Evolutionary conservation across 2,329 filamentous ascomycete genomes (phyloP), one percentile per base, ranked within the genome.

Genomic region (Pestalotiopsis sp.): DNA sequence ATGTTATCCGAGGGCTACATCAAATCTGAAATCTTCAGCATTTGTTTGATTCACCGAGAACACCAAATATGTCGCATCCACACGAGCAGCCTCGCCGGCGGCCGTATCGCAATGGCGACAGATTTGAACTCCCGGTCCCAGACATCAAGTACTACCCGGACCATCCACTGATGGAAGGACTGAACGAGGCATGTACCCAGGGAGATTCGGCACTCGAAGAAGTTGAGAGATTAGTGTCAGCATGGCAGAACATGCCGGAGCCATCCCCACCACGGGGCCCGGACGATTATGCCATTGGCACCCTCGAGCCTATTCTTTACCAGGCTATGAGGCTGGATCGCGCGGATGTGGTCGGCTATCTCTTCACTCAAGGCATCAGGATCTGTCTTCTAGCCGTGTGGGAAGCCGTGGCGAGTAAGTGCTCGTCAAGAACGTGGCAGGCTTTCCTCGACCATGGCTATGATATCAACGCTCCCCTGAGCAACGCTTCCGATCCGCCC

Each of bases 91-190:
- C 13, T n/a, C 26, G 24, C 20, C 58, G 58, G 26, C 67, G 26
- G 64, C 48, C 26, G 35, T 65, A 20, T 22, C 40, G 65, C 1
- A 52, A 64, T 30, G 66, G 66, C 4, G 68, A 69, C 58, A 3
- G 65, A 30, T 52, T 62, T 24, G 62, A 68, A n/a, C 63, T 69
- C 11, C 57, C 68, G 3, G 62, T 69, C n/a, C 24, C 68, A 14
- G 68, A 38, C 24, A 48, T 68, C 17, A 35, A 17, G 24, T 68
- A 69, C 63, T 68, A 68, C 39, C 68, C 68, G 1, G 68, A 69
- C 5, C 68, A 68, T n/a, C 68, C 68, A 9, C 57, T 26, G 39
- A 68, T 69, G 48, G 44, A 66, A 59, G 40, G 68, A 30, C 60
- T 69, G 17, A 55, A 66, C 44, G 48, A 66, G 39, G 62, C 63